Evolutionary conservation across 805 yeast species (phyloP).

Genomic region (Zygosaccharomyces lentus): DNA sequence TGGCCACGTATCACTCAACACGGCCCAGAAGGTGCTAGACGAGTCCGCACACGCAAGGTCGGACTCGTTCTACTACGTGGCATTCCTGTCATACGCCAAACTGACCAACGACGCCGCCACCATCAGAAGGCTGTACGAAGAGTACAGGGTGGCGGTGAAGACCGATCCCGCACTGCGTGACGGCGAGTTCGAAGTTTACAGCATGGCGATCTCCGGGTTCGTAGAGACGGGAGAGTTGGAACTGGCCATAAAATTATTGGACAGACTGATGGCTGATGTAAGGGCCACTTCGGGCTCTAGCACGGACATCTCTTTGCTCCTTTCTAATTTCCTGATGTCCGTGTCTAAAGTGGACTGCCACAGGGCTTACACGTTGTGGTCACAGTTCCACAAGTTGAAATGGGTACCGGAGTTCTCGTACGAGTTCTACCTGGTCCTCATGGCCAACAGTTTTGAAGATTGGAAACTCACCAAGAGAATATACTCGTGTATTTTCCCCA

Average conservation of each 20-base stretch:
- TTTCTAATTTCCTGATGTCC: constrained; percentile 43
- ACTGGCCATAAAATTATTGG: constrained; percentile 54
- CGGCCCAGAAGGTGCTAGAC: constrained; percentile 33
- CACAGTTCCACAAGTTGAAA: constrained; percentile 35
- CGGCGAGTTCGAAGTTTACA: constrained; percentile 48
- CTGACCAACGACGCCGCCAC: constrained; percentile 37
- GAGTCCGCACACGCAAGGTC: constrained; percentile 25
- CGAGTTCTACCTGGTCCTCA: constrained; percentile 36
- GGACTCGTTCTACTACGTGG: constrained; percentile 37
- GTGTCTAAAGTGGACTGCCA: constrained; percentile 34
- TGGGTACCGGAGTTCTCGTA: constrained; percentile 42
- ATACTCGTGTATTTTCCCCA: constrained; percentile 39
- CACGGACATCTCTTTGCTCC: constrained; percentile 37
- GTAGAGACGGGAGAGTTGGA: constrained; percentile 47
- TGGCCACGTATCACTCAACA: constrained; percentile 33
- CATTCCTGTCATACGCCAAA: constrained; percentile 40
- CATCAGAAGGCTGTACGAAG: constrained; percentile 40
- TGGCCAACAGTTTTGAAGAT: constrained; percentile 35
- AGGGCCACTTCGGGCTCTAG: constrained; percentile 35
- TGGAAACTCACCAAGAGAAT: constrained; percentile 35
- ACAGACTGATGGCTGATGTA: constrained; percentile 47
- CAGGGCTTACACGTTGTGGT: constrained; percentile 37
- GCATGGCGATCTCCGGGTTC: constrained; percentile 49
- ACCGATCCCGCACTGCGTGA: constrained; percentile 22
- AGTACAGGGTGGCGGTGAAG: constrained; percentile 29